Percentiles rank a stretch among this genome's conserved stretches.
These are phyloP conservation scores for Dactylellina haptotyla DNA, from an alignment of 2,329 filamentous ascomycete genomes.

Conservation along the genomic window DNA sequence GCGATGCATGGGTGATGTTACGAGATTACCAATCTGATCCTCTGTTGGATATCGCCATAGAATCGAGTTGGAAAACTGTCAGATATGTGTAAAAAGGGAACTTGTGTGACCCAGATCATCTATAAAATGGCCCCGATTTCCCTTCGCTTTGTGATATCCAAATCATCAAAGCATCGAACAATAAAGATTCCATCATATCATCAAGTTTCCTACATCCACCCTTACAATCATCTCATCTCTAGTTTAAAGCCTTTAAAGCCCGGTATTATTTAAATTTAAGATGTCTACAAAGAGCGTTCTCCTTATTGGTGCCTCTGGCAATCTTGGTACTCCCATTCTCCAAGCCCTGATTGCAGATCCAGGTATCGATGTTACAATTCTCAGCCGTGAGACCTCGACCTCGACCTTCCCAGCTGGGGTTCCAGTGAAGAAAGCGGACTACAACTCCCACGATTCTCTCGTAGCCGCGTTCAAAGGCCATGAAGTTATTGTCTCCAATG, in stretches of 20 bases:
- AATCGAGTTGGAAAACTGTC: background rate
- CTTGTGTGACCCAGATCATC: too few relatives aligned
- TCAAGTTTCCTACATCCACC: too few relatives aligned
- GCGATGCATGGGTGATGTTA: conserved; percentile 3
- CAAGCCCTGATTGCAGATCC: conserved; percentile 39
- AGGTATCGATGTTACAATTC: conserved; percentile 66
- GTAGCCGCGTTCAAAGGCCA: conserved; percentile 67
- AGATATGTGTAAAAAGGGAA: too few relatives aligned
- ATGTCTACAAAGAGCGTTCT: conserved; percentile 49
- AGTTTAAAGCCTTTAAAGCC: too few relatives aligned
- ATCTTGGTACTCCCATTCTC: conserved; percentile 33
- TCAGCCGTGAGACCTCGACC: conserved; percentile 66
- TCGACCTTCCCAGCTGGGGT: conserved; percentile 61
- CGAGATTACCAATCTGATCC: conserved; percentile 21
- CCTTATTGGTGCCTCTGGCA: conserved; percentile 45
- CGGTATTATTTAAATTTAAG: conserved; percentile 7
- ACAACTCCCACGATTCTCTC: conserved; percentile 65
- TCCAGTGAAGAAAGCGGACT: conserved; percentile 65
- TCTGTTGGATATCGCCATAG: background rate
- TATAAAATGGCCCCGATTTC: conserved; percentile 7
- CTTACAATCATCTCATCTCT: background rate
- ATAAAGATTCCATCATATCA: too few relatives aligned
- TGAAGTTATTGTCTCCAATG: conserved; percentile 68
- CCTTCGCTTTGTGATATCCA: background rate
- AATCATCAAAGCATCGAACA: background rate